Conservation (phyloP, 2,329 filamentous ascomycete species). For the Colletotrichum sp. region DNA sequence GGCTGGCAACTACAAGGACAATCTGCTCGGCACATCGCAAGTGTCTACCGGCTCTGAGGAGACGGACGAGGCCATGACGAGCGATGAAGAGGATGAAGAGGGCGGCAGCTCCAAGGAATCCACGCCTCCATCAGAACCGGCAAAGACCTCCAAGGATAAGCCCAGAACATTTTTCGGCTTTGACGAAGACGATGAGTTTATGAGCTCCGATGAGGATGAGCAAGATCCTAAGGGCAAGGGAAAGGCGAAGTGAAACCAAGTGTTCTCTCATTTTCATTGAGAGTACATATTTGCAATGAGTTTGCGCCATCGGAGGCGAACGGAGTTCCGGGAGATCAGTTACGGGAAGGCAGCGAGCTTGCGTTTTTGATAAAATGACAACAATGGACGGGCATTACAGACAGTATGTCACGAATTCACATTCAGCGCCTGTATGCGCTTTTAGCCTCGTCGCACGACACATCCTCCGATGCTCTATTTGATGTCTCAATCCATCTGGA, state of each 20-base stretch:
- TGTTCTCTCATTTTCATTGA: neutral
- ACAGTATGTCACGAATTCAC: constrained; percentile 9
- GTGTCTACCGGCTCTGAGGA: constrained; percentile 48
- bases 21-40: constrained; percentile 56
- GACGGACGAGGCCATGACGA: constrained; percentile 35
- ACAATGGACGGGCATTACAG: neutral
- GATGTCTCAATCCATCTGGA: constrained; percentile 29
- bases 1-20: constrained; percentile 66
- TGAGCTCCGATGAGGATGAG: constrained; percentile 66
- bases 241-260: neutral
- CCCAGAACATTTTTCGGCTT: constrained; percentile 72
- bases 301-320: neutral
- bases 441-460: constrained; percentile 13
- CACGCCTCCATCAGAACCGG: constrained; percentile 49
- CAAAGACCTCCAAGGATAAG: constrained; percentile 42
- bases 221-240: constrained; percentile 30
- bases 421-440: constrained; percentile 7
- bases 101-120: constrained; percentile 53
- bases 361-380: neutral
- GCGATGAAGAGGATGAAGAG: constrained; percentile 39
- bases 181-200: constrained; percentile 79
- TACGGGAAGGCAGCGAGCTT: neutral
- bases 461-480: constrained; percentile 23
- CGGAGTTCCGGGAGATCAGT: constrained; percentile 5
- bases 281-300: neutral